Base-by-base conservation (phyloP, 2,329 filamentous ascomycete genomes). In the Ophiostoma piceae region DNA sequence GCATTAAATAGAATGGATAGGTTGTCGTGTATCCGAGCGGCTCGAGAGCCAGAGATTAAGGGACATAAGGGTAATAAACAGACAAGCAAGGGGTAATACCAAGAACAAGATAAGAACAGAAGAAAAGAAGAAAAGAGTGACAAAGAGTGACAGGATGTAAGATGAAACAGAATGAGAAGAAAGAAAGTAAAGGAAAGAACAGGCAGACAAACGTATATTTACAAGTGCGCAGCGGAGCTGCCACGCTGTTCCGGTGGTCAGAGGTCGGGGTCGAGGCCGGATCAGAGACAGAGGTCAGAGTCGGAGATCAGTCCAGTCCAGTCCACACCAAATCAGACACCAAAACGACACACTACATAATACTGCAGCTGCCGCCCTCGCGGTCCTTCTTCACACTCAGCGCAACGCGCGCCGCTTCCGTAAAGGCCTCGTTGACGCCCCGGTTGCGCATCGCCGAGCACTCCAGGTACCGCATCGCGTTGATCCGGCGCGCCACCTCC, bases 391-490 rank as follows among this genome's bases (percentile, higher is more conserved):
- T 89, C 70, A 90, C 87, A 74, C 87, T 88, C 70, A 99, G 84
- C 16, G 95, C 95, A 47, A 99, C 95, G 76, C 96, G 90, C 32
- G 95, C 94, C 57, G 95, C 95, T 83, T 99, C 95, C 57, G 95
- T 98, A 77, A 99, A 99, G 62, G 95, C 95, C 81, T 99, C 95
- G 80, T 98, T 97, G 77, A 99, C 96, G 72, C 95, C 95, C 67
- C 95, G 88, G 81, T 99, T 99, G 81, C 94, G 90, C 89, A 98
- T 98, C 70, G 95, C 95, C 51, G 95, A 98, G 84, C 95, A 99
- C 84, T 99, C 95, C 70, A 99, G 87, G 79, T 99, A 99, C 77
- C 96, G 89, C 77, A 97, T 85, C 7, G 95, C 95, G 75, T 93
- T 91, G 80, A 98, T 96, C 79, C 91, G 89, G 77, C 94, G 89